These are phyloP conservation scores for Prunus mume DNA, from an alignment of 306 rosid genomes.

Conservation along the genomic window DNA sequence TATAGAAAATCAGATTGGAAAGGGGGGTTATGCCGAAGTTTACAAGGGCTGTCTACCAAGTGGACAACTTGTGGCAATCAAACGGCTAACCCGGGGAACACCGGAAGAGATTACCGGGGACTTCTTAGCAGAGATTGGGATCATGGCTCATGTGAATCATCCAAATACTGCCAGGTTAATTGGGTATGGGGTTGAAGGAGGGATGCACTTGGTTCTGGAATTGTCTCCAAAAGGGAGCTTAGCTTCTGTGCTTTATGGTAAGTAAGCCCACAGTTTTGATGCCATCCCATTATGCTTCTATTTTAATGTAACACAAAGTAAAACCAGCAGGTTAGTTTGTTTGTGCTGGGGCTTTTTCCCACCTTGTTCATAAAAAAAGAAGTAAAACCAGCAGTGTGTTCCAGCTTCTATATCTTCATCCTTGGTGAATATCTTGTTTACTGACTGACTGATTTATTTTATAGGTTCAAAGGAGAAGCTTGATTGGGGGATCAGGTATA, in stretches of 20 bases:
- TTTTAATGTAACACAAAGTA: neutral
- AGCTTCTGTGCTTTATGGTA: constrained; percentile 83
- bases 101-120: constrained; percentile 72
- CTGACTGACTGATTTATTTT: neutral
- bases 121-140: constrained; percentile 84
- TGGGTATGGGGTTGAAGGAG: constrained; percentile 96
- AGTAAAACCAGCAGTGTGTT: too few species aligned
- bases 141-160: constrained; percentile 88
- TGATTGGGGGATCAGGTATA: constrained; percentile 72
- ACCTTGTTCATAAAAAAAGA: too few species aligned
- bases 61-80: constrained; percentile 72
- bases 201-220: constrained; percentile 85
- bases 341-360: too few species aligned
- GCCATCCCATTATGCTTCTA: constrained; percentile 4
- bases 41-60: constrained; percentile 78
- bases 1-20: constrained; percentile 86
- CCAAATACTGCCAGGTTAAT: constrained; percentile 81
- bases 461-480: constrained; percentile 73
- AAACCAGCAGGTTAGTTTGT: neutral
- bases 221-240: constrained; percentile 86
- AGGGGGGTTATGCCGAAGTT: constrained; percentile 96
- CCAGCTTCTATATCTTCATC: too few species aligned
- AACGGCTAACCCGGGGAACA: constrained; percentile 67
- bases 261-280: constrained; percentile 29
- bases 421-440: neutral